Percentiles rank a stretch among this genome's conserved stretches.
These are phyloP conservation scores for Dendrobium chrysotoxum DNA, from an alignment of 106 monocot genomes.

Conservation along the genomic window DNA sequence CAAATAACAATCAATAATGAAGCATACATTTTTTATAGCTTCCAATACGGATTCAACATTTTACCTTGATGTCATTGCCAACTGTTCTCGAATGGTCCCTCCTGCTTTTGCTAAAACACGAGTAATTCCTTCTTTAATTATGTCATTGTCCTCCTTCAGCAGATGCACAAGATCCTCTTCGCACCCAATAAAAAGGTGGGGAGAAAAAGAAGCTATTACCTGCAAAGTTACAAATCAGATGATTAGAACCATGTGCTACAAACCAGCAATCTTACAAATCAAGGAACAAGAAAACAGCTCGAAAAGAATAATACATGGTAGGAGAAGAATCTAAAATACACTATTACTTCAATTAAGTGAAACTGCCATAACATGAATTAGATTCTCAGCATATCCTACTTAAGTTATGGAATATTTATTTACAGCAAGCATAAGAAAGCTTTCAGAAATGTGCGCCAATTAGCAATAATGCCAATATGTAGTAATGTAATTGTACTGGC, in stretches of 20 bases:
- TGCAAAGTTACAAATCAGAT: constrained; percentile 15
- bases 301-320: not conserved
- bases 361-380: not conserved
- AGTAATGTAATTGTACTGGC: not conserved
- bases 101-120: constrained; percentile 94
- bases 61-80: constrained; percentile 69
- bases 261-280: not conserved
- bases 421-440: not conserved
- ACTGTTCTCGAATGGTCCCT: constrained; percentile 77
- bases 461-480: not conserved
- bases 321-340: not conserved
- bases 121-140: constrained; percentile 85
- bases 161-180: constrained; percentile 76
- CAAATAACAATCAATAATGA: not conserved
- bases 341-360: not conserved
- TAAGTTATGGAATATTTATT: not conserved
- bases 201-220: constrained; percentile 74
- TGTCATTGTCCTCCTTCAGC: constrained; percentile 80
- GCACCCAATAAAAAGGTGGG: constrained; percentile 58
- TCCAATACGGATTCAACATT: not conserved
- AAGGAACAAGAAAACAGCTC: not conserved
- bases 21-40: not conserved
- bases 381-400: not conserved
- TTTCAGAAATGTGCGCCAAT: not conserved
- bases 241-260: not conserved